phyloP scores from a whole-genome alignment of 805 yeast species.

The Candida rishiriensis region DNA sequence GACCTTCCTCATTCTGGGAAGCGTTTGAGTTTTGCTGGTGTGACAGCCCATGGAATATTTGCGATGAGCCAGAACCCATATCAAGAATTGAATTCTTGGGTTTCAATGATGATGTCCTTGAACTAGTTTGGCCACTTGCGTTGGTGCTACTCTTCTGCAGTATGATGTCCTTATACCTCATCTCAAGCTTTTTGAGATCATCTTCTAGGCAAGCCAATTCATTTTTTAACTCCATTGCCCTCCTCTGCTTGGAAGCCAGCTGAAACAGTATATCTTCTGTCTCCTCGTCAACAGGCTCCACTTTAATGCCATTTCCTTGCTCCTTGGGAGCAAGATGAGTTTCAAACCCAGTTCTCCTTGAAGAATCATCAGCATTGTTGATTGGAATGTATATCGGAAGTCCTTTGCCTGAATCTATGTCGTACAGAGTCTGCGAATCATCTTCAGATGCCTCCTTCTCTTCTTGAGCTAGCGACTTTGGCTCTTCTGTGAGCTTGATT shows the following conservation, averaged over 20 bases:
- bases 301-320: not conserved
- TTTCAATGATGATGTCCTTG: not conserved
- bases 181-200: slow-evolving; percentile 35
- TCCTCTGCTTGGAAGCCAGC: slow-evolving; percentile 50
- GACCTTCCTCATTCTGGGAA: slow-evolving; percentile 7
- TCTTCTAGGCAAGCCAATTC: slow-evolving; percentile 36
- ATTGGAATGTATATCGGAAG: slow-evolving; percentile 36
- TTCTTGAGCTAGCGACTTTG: not conserved
- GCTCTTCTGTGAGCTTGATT: not conserved
- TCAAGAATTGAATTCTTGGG: not conserved
- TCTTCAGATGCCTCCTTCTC: not conserved
- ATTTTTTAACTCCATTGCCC: slow-evolving; percentile 44
- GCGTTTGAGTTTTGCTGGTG: not conserved
- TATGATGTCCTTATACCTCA: slow-evolving; percentile 21
- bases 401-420: slow-evolving; percentile 15
- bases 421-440: not conserved
- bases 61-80: slow-evolving; percentile 5
- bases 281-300: slow-evolving; percentile 4
- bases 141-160: not conserved
- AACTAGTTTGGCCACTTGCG: too few relatives aligned
- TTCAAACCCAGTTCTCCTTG: not conserved
- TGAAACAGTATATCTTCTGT: slow-evolving; percentile 28
- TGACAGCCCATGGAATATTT: slow-evolving; percentile 6
- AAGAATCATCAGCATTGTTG: slow-evolving; percentile 5
- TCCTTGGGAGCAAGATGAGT: not conserved